Evolutionary conservation across 2,329 filamentous ascomycete species (phyloP), one percentile per base, ranked within the genome.

Genomic region (Fusarium incarnatum): DNA sequence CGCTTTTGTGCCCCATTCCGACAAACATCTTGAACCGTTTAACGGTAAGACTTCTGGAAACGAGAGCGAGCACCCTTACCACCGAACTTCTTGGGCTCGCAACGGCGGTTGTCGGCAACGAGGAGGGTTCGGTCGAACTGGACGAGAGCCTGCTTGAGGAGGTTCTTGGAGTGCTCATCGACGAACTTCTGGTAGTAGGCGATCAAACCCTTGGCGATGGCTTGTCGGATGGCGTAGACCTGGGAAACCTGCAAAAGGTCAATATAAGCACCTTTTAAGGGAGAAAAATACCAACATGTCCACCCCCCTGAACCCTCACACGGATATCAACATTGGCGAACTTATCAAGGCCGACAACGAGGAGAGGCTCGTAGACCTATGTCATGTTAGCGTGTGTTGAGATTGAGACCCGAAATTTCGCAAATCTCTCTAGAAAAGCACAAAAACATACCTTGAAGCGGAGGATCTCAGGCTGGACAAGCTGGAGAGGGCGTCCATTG

Each of bases 41-140:
- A 97, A 94, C 94, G 94, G 91, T 98, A 97, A 78, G 94, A 97
- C 89, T 98, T 98, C 89, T 98, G 95, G 94, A 94, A 98, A 83
- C 94, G 92, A 82, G 95, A 88, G 83, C 95, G 92, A 83, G 96
- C 95, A 90, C 95, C 95, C 79, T 90, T 92, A 93, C 92, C 93
- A 83, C 91, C 91, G 82, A 94, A 93, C 89, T 98, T 98, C 94
- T 98, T 98, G 87, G 95, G 95, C 90, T 99, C 96, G 86, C 94
- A 96, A 80, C 96, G 93, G 85, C 96, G 92, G 92, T 97, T 98
- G 87, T 99, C 96, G 85, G 96, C 96, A 80, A 99, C 96, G 81
- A 99, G 92, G 77, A 99, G 92, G 83, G 94, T 97, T 82, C 94
- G 91, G 89, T 97, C 94, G 89, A 95, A 99, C 84, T 94, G 90